These are phyloP conservation scores for Kodamaea fukazawae DNA, from an alignment of 805 yeast species.

Conservation along the genomic window DNA sequence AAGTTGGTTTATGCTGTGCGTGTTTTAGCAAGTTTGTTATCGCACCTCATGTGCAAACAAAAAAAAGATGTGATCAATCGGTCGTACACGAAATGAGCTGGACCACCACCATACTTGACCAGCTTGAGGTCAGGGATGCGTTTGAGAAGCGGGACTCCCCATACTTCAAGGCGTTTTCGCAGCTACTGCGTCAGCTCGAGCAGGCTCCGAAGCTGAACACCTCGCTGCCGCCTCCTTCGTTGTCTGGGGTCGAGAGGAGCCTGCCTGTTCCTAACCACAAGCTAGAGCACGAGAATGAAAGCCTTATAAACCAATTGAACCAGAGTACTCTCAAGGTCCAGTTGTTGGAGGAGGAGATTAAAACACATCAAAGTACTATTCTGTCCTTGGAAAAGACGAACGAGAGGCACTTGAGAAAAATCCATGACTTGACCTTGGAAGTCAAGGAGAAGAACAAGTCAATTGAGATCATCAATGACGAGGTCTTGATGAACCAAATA, in stretches of 20 bases:
- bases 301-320: slow-evolving; percentile 16
- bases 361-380: slow-evolving; percentile 11
- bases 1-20: too few species aligned
- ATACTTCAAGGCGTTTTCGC: slow-evolving; percentile 34
- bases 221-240: slow-evolving; percentile 3
- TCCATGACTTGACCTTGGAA: slow-evolving; percentile 26
- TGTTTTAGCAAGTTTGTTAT: too few species aligned
- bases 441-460: slow-evolving; percentile 51
- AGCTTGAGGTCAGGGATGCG: slow-evolving; percentile 29
- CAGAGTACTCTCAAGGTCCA: slow-evolving; percentile 24
- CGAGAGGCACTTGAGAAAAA: slow-evolving; percentile 16
- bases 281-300: slow-evolving; percentile 4
- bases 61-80: neutral
- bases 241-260: slow-evolving; percentile 9
- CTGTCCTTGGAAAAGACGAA: slow-evolving; percentile 17
- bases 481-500: slow-evolving; percentile 56
- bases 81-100: neutral
- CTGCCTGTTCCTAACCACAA: slow-evolving; percentile 5
- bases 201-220: slow-evolving; percentile 2
- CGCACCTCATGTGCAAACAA: too few species aligned
- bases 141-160: slow-evolving; percentile 30
- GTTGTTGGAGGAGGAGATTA: slow-evolving; percentile 14
- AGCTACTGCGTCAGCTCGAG: slow-evolving; percentile 20
- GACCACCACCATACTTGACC: slow-evolving; percentile 16
- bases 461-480: slow-evolving; percentile 63